Conservation (phyloP, 129 eudicot genomes). For the Lactuca sativa region DNA sequence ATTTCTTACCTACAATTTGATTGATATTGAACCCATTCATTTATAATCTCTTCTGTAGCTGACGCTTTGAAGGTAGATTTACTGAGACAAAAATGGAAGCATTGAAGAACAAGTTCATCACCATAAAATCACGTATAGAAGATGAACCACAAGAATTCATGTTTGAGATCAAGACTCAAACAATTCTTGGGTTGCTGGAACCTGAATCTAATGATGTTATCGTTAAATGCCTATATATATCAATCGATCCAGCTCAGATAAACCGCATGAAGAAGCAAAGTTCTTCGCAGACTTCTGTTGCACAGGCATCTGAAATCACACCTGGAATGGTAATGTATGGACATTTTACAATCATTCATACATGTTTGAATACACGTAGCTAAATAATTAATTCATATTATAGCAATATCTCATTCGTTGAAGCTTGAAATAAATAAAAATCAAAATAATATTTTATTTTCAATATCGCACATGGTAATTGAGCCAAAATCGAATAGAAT, state of each 20-base stretch:
- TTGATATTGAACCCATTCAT: too few relatives aligned
- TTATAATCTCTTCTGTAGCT: too few relatives aligned
- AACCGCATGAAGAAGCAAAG: conserved; percentile 66
- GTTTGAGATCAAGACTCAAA: conserved; percentile 48
- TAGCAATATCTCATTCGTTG: too few relatives aligned
- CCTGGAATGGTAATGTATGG: conserved; percentile 44
- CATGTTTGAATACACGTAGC: too few relatives aligned
- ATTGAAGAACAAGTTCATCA: conserved; percentile 37
- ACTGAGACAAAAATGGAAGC: conserved; percentile 28
- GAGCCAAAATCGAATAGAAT: too few relatives aligned
- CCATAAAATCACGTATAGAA: conserved; percentile 39
- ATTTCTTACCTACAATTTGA: too few relatives aligned
- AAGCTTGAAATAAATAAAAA: too few relatives aligned
- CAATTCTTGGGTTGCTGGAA: conserved; percentile 18
- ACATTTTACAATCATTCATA: too few relatives aligned
- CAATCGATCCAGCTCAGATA: conserved; percentile 63
- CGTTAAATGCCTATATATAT: conserved; percentile 55
- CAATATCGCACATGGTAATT: too few relatives aligned
- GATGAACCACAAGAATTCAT: conserved; percentile 52
- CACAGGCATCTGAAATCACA: conserved; percentile 26
- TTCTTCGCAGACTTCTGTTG: conserved; percentile 48
- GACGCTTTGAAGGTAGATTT: not conserved
- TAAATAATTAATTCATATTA: too few relatives aligned
- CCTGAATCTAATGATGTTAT: conserved; percentile 41
- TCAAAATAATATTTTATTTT: not conserved